phyloP scores from a whole-genome alignment of 305 asterid species.

The Fraxinus angustifolia region DNA sequence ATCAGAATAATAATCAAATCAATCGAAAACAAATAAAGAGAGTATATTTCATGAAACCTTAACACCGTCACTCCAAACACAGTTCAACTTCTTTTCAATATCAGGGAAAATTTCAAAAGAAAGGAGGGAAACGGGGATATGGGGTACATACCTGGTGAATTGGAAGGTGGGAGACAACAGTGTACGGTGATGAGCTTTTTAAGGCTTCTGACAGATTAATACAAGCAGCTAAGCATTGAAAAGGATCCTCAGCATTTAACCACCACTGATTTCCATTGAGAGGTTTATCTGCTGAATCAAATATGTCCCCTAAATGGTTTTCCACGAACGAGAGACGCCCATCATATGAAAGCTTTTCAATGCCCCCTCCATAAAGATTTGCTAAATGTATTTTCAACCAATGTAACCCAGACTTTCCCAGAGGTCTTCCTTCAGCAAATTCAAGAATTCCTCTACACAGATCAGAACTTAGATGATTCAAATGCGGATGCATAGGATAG shows the following conservation, averaged over 20 bases:
- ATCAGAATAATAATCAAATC: constrained; percentile 17
- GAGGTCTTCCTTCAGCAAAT: constrained; percentile 85
- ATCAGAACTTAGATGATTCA: constrained; percentile 90
- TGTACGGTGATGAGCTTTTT: constrained; percentile 79
- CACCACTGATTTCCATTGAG: constrained; percentile 88
- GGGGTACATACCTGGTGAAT: constrained; percentile 67
- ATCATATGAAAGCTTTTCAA: constrained; percentile 79
- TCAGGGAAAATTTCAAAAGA: constrained; percentile 4
- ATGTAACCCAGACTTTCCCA: constrained; percentile 73
- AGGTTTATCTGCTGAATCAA: constrained; percentile 83
- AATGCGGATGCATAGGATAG: constrained; percentile 96
- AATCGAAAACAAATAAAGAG: background rate
- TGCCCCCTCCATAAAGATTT: constrained; percentile 79
- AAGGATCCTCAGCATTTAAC: constrained; percentile 96
- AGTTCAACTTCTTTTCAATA: background rate
- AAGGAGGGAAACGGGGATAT: background rate
- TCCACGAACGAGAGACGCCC: constrained; percentile 79
- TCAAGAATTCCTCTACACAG: constrained; percentile 93
- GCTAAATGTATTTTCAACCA: constrained; percentile 93
- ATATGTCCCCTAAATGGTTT: constrained; percentile 61
- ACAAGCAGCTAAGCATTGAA: constrained; percentile 93
- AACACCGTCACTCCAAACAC: background rate
- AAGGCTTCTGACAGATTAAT: constrained; percentile 81
- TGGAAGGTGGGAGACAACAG: constrained; percentile 83
- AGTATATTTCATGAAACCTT: background rate